Percentiles rank a stretch among this genome's conserved stretches.
phyloP scores from a whole-genome alignment of 768 basidiomycete genomes.

The Strobilomyces confusus region DNA sequence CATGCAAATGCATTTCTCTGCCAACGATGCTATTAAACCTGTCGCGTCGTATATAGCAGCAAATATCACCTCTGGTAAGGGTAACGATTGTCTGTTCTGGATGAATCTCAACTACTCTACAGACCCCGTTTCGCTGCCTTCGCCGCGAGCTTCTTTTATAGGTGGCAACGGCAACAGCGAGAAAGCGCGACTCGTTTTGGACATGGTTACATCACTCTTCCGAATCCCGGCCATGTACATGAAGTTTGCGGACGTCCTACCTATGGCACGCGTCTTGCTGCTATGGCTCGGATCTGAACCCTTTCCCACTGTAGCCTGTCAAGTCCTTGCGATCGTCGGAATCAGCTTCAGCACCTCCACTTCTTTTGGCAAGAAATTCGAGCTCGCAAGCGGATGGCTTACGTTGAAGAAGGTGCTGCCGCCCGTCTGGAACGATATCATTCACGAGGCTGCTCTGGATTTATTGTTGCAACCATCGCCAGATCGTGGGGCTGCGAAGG shows the following conservation, averaged over 20 bases:
- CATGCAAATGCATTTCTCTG: slow-evolving; percentile 62
- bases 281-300: slow-evolving; percentile 80
- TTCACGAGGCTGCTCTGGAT: slow-evolving; percentile 68
- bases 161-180: slow-evolving; percentile 33
- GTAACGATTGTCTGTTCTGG: not conserved
- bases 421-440: slow-evolving; percentile 58
- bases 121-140: slow-evolving; percentile 10
- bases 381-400: slow-evolving; percentile 81
- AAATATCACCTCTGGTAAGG: slow-evolving; percentile 64
- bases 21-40: slow-evolving; percentile 78
- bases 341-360: slow-evolving; percentile 51
- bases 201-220: slow-evolving; percentile 59
- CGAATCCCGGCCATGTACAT: slow-evolving; percentile 52
- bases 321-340: slow-evolving; percentile 57
- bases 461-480: slow-evolving; percentile 54
- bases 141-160: slow-evolving; percentile 10
- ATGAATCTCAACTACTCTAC: not conserved
- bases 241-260: slow-evolving; percentile 71
- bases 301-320: slow-evolving; percentile 49
- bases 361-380: slow-evolving; percentile 78
- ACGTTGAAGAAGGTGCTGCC: slow-evolving; percentile 68
- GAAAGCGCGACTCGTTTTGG: slow-evolving; percentile 67
- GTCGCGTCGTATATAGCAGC: slow-evolving; percentile 83
- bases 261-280: slow-evolving; percentile 73
- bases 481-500: slow-evolving; percentile 12